Conservation (phyloP, 2,329 filamentous ascomycete species). For the Ascochyta rabiei region DNA sequence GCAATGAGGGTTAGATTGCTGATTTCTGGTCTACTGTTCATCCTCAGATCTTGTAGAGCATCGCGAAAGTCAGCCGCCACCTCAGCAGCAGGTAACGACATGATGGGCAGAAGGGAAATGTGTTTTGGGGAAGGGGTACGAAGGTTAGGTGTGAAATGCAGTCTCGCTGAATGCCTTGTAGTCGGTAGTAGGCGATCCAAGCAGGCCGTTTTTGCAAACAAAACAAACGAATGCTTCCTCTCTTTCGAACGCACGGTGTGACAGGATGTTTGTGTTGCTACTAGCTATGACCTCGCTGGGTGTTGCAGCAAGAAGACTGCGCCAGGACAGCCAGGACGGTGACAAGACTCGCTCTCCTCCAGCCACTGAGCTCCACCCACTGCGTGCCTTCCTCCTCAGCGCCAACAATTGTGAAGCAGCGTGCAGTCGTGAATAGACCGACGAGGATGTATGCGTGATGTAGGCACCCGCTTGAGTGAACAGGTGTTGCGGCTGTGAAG, state of each 20-base stretch:
- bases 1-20: slow-evolving; percentile 97
- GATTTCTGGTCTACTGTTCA: slow-evolving; percentile 93
- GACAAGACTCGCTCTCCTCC: slow-evolving; percentile 43
- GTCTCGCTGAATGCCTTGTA: slow-evolving; percentile 31
- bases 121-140: slow-evolving; percentile 24
- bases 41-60: slow-evolving; percentile 87
- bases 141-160: slow-evolving; percentile 34
- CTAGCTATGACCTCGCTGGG: slow-evolving; percentile 54
- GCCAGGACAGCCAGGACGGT: slow-evolving; percentile 40
- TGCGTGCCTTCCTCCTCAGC: slow-evolving; percentile 40
- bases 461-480: slow-evolving; percentile 8
- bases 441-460: slow-evolving; percentile 16
- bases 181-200: slow-evolving; percentile 32
- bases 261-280: slow-evolving; percentile 54
- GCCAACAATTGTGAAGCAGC: slow-evolving; percentile 28
- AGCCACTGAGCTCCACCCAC: slow-evolving; percentile 41
- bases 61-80: slow-evolving; percentile 95
- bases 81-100: slow-evolving; percentile 76
- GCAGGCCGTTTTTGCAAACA: slow-evolving; percentile 39
- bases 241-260: slow-evolving; percentile 48
- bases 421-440: slow-evolving; percentile 23
- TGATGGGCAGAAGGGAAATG: slow-evolving; percentile 54
- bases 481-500: slow-evolving; percentile 7
- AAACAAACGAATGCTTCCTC: slow-evolving; percentile 50
- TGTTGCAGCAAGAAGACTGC: slow-evolving; percentile 42